Percentiles rank a stretch among this genome's conserved stretches.
Evolutionary conservation across 306 rosid genomes (phyloP).

Genomic region (Hippophae gyantsensis): DNA sequence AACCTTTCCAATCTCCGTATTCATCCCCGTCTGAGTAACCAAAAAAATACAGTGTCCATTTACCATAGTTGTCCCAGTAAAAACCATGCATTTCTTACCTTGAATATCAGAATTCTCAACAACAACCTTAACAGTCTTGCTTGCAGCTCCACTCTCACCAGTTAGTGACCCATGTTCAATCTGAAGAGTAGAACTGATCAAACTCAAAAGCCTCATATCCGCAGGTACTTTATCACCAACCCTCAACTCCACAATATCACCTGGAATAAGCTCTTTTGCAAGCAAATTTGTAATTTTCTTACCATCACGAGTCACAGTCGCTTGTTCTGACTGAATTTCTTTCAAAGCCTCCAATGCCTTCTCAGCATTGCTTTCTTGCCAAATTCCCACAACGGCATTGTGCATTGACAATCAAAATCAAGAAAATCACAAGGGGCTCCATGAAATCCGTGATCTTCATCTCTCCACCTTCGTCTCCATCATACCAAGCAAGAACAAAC

Average conservation of each 20-base stretch:
- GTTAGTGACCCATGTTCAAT: constrained; percentile 44
- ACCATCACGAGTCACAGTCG: constrained; percentile 47
- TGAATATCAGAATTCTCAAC: constrained; percentile 34
- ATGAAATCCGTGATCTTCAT: constrained; percentile 42
- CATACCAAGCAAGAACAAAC: constrained; percentile 77
- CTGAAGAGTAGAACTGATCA: constrained; percentile 39
- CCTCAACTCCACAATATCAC: constrained; percentile 42
- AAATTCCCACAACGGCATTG: constrained; percentile 69
- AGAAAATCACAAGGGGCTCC: constrained; percentile 43
- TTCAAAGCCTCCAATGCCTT: constrained; percentile 85
- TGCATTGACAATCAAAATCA: constrained; percentile 44
- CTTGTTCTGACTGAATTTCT: constrained; percentile 88
- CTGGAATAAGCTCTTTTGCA: constrained; percentile 78
- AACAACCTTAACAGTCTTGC: constrained; percentile 33
- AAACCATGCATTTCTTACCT: constrained; percentile 48
- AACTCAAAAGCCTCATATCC: constrained; percentile 31
- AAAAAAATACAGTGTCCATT: constrained; percentile 63
- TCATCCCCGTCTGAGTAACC: constrained; percentile 66
- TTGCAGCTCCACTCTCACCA: constrained; percentile 49
- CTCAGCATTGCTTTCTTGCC: constrained; percentile 97
- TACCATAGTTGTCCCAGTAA: constrained; percentile 63
- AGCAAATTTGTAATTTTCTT: constrained; percentile 29
- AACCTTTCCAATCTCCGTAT: constrained; percentile 67
- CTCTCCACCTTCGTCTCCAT: constrained; percentile 53
- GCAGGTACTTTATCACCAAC: constrained; percentile 49